These are phyloP conservation scores for Aspergillus quadrilineatus DNA, from an alignment of 2,329 filamentous ascomycete genomes.

Conservation along the genomic window DNA sequence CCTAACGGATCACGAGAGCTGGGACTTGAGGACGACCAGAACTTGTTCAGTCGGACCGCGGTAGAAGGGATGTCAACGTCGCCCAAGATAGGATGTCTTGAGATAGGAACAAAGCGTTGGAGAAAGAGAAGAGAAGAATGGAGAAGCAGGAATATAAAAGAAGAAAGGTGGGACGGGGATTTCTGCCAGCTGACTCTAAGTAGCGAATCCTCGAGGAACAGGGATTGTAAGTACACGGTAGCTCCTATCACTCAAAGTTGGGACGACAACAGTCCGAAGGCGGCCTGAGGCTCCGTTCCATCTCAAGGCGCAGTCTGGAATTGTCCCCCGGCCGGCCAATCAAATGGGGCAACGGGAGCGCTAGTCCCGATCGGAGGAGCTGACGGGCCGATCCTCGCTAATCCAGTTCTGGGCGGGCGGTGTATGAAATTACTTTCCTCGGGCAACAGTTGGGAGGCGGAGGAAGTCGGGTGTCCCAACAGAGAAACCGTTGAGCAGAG, in stretches of 20 bases:
- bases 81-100: not conserved
- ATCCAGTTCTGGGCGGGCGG: conserved; percentile 9
- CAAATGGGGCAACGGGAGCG: not conserved
- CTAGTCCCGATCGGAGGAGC: conserved; percentile 2
- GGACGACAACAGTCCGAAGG: not conserved
- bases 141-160: not conserved
- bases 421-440: conserved; percentile 10
- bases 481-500: conserved; percentile 16
- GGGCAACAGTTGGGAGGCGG: conserved; percentile 24
- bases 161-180: conserved; percentile 13
- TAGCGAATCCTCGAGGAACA: not conserved
- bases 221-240: conserved; percentile 14
- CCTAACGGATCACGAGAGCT: conserved; percentile 40
- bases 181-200: conserved; percentile 6
- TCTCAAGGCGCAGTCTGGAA: not conserved
- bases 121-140: not conserved
- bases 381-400: conserved; percentile 8
- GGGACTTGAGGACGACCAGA: conserved; percentile 11
- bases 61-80: not conserved
- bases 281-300: conserved; percentile 9
- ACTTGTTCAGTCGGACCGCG: conserved; percentile 10
- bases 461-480: conserved; percentile 24
- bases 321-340: not conserved
- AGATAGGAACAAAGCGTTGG: conserved; percentile 9
- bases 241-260: conserved; percentile 10